Percentiles rank a stretch among this genome's conserved stretches.
Evolutionary conservation across 78 protist species (phyloP).

Genomic region (Capsaspora owczarzaki): DNA sequence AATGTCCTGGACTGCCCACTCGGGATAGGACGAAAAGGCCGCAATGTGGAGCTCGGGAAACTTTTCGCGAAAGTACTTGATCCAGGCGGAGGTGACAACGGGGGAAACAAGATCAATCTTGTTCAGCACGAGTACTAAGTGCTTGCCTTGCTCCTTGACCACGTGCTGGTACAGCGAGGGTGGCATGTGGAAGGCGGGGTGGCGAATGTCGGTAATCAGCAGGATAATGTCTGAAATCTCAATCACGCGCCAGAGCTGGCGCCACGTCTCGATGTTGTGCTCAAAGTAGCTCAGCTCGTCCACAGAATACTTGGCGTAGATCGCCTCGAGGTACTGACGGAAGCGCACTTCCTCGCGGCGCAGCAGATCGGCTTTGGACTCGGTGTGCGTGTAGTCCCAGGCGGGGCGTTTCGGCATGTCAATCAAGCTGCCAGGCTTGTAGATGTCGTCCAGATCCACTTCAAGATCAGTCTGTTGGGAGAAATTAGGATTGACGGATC

Average conservation of each 20-base stretch:
- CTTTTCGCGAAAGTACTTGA: background rate
- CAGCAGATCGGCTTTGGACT: background rate
- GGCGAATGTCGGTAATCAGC: conserved; percentile 43
- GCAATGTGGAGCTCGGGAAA: background rate
- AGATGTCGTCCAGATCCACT: background rate
- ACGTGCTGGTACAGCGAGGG: conserved; percentile 15
- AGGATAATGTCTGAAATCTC: conserved; percentile 43
- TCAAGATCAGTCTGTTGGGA: background rate
- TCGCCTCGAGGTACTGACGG: background rate
- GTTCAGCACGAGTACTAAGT: conserved; percentile 28
- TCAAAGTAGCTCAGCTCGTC: conserved; percentile 47
- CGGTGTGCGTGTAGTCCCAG: background rate
- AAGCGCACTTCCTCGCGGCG: background rate
- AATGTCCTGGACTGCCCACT: background rate
- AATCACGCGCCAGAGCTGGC: conserved; percentile 62
- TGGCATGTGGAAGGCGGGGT: conserved; percentile 48
- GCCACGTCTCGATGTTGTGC: conserved; percentile 56
- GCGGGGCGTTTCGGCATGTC: conserved; percentile 5
- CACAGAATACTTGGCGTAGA: background rate
- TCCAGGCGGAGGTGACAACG: background rate
- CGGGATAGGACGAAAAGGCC: background rate
- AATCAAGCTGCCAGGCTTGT: background rate
- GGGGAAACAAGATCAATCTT: conserved; percentile 18
- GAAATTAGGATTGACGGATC: background rate
- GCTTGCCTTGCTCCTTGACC: background rate